A percentile compares a stretch with the other conserved stretches of the same genome.
These are phyloP conservation scores for Lactifluus volemus DNA, from an alignment of 768 basidiomycete species.

Conservation along the genomic window DNA sequence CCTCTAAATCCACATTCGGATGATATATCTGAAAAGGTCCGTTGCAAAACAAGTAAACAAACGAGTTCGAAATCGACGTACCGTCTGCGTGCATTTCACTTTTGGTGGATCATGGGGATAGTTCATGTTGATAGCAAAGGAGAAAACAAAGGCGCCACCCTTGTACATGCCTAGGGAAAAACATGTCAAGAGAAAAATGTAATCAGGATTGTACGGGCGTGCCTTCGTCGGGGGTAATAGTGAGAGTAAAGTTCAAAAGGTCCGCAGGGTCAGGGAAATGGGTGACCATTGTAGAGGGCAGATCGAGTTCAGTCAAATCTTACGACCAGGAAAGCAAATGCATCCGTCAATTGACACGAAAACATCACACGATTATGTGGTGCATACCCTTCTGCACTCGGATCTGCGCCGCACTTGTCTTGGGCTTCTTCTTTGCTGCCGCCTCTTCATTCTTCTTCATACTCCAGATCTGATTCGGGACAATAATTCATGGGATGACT, in stretches of 20 bases:
- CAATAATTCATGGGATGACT: slow-evolving; percentile 8
- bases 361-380: neutral
- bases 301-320: slow-evolving; percentile 96
- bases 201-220: neutral
- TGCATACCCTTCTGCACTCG: slow-evolving; percentile 94
- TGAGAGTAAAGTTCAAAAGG: slow-evolving; percentile 93
- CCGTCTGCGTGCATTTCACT: slow-evolving; percentile 94
- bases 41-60: neutral
- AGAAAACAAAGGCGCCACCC: slow-evolving; percentile 88
- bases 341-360: neutral
- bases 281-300: slow-evolving; percentile 94
- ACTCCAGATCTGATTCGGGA: slow-evolving; percentile 75
- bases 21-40: slow-evolving; percentile 78
- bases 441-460: slow-evolving; percentile 99
- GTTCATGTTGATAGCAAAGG: slow-evolving; percentile 92
- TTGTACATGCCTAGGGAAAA: slow-evolving; percentile 84
- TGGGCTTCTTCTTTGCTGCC: slow-evolving; percentile 95
- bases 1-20: slow-evolving; percentile 96
- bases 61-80: slow-evolving; percentile 30
- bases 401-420: slow-evolving; percentile 96
- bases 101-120: slow-evolving; percentile 99
- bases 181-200: neutral
- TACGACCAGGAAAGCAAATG: neutral
- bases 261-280: slow-evolving; percentile 87
- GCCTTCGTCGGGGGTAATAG: slow-evolving; percentile 97